Base-by-base conservation (phyloP, 306 rosid genomes). In the Sechiopsis laciniata region DNA sequence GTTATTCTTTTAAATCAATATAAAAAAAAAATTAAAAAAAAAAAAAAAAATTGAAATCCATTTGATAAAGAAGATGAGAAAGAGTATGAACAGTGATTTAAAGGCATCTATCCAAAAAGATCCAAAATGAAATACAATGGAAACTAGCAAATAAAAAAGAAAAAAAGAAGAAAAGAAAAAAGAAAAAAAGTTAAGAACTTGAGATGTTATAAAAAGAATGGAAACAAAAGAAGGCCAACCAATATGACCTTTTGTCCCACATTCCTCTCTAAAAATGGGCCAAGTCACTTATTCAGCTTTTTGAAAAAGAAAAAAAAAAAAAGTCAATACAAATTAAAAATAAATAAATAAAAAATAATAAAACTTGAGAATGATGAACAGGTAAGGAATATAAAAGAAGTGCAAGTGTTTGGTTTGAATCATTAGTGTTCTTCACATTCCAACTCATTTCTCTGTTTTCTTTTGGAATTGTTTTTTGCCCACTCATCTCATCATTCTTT, bases 231-330 rank as follows among this genome's bases (percentile, higher is more conserved):
- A 13, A 35, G 14, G 2, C 10, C 17, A 59, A 12, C 66, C 17
- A 61, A 61, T 2, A 16, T n/a, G 8, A n/a, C 53, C 53, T 64
- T 64, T 64, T 64, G 71, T 64, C 71, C 52, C 51, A 63, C 50
- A 63, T 35, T 32, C 68, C 66, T 24, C 65, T 59, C 65, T 24
- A 24, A 55, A 55, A 55, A 17, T 55, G 24, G 24, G 12, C 37
- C 66, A 57, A 1, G 5, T 26, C 67, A 60, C 45, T 3, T 26
- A 26, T 60, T 60, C 67, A 22, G 5, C 42, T 59, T 59, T 24
- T 59, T 21, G 3, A 37, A 37, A 37, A 37, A 6, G 16, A 21
- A 4, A 21, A 54, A 55, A 7, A 0, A 14, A 11, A 55, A 0
- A 53, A 55, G 58, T 55, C 58, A 55, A 55, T 55, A 55, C 11